Evolutionary conservation across 371 early-diverging fungal genomes (phyloP), one percentile per base, ranked within the genome.

Genomic region (Syncephalastrum sp.): DNA sequence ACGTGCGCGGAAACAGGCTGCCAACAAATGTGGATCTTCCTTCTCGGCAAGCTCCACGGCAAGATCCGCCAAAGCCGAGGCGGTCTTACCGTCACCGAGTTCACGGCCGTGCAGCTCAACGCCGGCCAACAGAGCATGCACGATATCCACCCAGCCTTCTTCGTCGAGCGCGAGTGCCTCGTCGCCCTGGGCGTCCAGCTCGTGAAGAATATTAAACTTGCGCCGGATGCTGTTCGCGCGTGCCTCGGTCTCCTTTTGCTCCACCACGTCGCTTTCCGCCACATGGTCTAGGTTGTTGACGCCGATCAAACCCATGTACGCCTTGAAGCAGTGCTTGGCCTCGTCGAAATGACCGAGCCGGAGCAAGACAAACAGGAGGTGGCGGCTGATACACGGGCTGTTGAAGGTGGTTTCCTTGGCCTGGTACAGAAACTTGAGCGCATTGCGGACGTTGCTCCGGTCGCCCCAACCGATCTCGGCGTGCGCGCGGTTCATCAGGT

Each of bases 291-390:
- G 54, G 54, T 17, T 59, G 16, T 63, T 69, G 16, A 73, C 50
- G 3, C 73, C 82, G 5, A 81, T 77, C 52, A 87, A 60, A 47
- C 78, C 64, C 43, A 82, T 61, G 63, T 91, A 91, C 0, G 87
- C 69, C 47, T 14, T 50, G 46, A 17, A 27, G 24, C 16, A 1
- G 21, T 19, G 45, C 15, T 78, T 74, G 0, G 90, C 90, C 67
- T 91, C 91, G 50, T 86, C 84, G 57, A 82, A 85, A 53, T 88
- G 82, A n/a, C 91, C 90, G 23, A 85, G 54, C n/a, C 70, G 72
- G 12, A 83, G 61, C 16, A 89, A 65, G 0, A 82, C 68, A 43
- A 78, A 79, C 56, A 86, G 76, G 15, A 88, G 65, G 61, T 79
- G 84, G 0, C 90, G 85, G 23, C 81, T 47, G 23, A 90, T 71